Evolutionary conservation across 805 yeast genomes (phyloP).

Genomic region (Ogataea parapolymorpha): DNA sequence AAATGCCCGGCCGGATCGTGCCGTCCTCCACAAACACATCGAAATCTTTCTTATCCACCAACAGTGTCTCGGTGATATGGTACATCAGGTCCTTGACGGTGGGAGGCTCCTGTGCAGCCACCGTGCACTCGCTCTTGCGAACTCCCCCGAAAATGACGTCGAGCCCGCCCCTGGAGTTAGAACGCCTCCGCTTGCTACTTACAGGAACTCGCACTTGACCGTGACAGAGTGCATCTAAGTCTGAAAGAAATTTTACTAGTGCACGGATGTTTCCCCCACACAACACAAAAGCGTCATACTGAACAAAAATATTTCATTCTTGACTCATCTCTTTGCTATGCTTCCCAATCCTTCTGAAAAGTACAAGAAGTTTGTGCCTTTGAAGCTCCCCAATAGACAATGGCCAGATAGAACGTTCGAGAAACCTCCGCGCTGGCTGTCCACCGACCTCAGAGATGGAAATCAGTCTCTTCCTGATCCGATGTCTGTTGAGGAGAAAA

Average conservation of each 20-base stretch:
- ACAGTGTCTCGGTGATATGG: constrained; percentile 50
- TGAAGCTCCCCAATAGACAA: constrained; percentile 56
- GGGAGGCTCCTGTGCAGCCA: constrained; percentile 35
- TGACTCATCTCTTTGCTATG: constrained; percentile 38
- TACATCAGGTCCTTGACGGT: constrained; percentile 51
- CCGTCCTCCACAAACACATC: constrained; percentile 81
- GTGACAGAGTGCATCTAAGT: constrained; percentile 27
- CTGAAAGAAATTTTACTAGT: constrained; percentile 1
- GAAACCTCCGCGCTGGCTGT: constrained; percentile 77
- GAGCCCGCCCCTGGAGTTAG: constrained; percentile 63
- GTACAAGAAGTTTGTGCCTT: constrained; percentile 53
- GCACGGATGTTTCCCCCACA: constrained; percentile 12
- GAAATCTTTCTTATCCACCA: constrained; percentile 57
- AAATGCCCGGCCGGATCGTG: constrained; percentile 84
- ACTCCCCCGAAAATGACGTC: constrained; percentile 70
- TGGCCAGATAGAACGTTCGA: constrained; percentile 69
- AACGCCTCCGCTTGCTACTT: constrained; percentile 15
- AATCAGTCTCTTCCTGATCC: constrained; percentile 85
- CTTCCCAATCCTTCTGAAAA: constrained; percentile 65
- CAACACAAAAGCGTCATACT: neutral
- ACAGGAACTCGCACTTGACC: constrained; percentile 43
- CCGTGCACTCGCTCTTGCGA: constrained; percentile 48
- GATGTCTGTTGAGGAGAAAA: constrained; percentile 71
- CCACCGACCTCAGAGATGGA: constrained; percentile 79
- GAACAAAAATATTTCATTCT: neutral